Evolutionary conservation across 1,284 basidiomycete genomes (phyloP), one percentile per base, ranked within the genome.

Genomic region (Cystobasidium sp.): DNA sequence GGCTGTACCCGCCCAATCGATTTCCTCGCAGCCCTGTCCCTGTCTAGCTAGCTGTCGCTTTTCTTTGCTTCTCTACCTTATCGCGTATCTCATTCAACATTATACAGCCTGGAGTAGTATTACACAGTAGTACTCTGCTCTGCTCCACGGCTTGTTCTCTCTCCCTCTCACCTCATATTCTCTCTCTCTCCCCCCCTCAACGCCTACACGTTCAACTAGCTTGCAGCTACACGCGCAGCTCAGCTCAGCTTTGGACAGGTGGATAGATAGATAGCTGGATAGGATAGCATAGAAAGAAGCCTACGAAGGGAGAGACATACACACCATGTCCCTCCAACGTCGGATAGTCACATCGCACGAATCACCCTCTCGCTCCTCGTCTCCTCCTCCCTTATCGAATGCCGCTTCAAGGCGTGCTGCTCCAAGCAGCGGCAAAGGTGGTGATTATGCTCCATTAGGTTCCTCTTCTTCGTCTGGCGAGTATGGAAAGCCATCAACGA

Each of bases 291-390:
- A n/a, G n/a, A n/a, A 6, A 43, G 16, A 12, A 6, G 37, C 10
- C 39, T 6, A n/a, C 16, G 37, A n/a, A 12, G 46, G n/a, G 14
- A 49, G n/a, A n/a, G n/a, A n/a, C n/a, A n/a, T n/a, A n/a, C n/a
- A n/a, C n/a, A n/a, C 31, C 20, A 66, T 66, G 64, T 66, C 58
- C 58, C 55, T 73, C 59, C 70, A 73, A 31, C 49, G 70, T 6
- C 70, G 70, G 6, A 73, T 73, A 44, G 63, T 73, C 49, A 73
- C 70, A 14, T 73, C 70, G 31, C 70, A 73, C 53, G 70, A 73
- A 41, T 65, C 70, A 7, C 70, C 70, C n/a, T 66, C 70, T 20
- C 49, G 70, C 22, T 71, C 62, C 8, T 56, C 62, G 14, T 65
- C 61, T 52, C 70, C 70, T 20, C 62, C 70, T 10, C 55, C 56